Evolutionary conservation across 2,329 filamentous ascomycete genomes (phyloP).

Genomic region (Trichoderma pleuroti): DNA sequence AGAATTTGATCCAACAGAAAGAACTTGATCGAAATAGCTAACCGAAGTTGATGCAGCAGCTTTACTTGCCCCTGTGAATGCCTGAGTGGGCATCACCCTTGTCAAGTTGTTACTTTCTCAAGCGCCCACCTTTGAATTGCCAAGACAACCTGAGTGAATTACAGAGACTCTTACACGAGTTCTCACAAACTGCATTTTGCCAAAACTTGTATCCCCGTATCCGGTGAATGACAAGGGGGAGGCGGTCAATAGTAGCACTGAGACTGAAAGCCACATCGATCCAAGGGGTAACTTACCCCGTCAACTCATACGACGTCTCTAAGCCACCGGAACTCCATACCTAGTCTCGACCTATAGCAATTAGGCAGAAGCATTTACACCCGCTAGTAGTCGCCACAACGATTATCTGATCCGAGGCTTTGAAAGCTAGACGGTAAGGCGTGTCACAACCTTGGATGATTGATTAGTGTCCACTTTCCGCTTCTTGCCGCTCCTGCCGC

Average conservation of each 20-base stretch:
- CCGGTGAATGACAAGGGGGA: background rate
- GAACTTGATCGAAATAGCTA: too few relatives aligned
- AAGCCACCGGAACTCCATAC: background rate
- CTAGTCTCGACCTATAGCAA: background rate
- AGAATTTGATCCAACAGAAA: too few relatives aligned
- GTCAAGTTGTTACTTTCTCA: background rate
- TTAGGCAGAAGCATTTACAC: background rate
- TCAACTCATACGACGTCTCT: background rate
- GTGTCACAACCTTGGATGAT: background rate
- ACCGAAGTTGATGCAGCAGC: too few relatives aligned
- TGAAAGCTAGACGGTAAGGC: background rate
- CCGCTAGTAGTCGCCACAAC: background rate
- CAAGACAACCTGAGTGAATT: background rate
- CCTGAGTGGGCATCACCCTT: too few relatives aligned
- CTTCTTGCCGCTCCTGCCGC: background rate
- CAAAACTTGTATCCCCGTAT: background rate
- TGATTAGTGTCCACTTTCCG: background rate
- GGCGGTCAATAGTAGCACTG: background rate
- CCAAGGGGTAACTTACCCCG: background rate
- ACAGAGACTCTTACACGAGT: background rate
- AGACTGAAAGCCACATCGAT: background rate
- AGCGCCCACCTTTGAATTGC: background rate
- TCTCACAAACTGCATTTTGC: background rate
- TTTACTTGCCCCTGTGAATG: too few relatives aligned
- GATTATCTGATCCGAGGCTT: background rate